These are phyloP conservation scores for Chlorella sp. DNA, from an alignment of 139 green algal genomes.

Conservation along the genomic window DNA sequence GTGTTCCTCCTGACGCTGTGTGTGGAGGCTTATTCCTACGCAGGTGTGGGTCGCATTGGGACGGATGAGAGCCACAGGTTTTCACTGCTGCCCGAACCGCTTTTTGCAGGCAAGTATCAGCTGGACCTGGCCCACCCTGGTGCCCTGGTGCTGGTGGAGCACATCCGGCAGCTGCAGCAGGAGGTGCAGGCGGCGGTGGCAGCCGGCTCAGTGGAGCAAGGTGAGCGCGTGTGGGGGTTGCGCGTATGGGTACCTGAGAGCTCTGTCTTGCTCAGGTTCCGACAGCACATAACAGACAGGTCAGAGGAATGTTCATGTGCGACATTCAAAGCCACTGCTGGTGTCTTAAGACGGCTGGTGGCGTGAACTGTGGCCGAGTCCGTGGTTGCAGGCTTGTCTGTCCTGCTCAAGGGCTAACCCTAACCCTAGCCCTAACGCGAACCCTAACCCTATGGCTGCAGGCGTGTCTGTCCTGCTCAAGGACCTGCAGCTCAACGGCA, in stretches of 20 bases:
- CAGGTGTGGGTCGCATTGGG: too few species aligned
- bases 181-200: background rate
- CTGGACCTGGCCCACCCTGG: background rate
- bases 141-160: background rate
- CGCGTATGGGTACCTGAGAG: background rate
- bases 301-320: too few species aligned
- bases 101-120: background rate
- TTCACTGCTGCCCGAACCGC: background rate
- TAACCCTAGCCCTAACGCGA: too few species aligned
- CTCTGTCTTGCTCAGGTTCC: too few species aligned
- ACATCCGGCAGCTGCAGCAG: background rate
- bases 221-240: background rate
- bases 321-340: too few species aligned
- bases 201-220: background rate
- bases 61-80: too few species aligned
- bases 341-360: too few species aligned
- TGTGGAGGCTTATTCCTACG: background rate
- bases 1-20: background rate
- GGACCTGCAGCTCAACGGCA: background rate
- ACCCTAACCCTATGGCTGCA: too few species aligned
- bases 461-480: background rate
- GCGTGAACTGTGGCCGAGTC: too few species aligned
- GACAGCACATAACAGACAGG: too few species aligned
- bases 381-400: background rate
- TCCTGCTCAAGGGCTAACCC: background rate